These are phyloP conservation scores for Medicago truncatula DNA, from an alignment of 306 rosid genomes.

Conservation along the genomic window MtrunA17r5.0-ANR NC_053044.1:40338001-40338500, in stretches of 20 bases:
- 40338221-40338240: constrained; percentile 72
- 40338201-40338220: constrained; percentile 40
- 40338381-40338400: too few species aligned
- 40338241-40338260: constrained; percentile 82
- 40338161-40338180: constrained; percentile 25
- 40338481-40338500: too few species aligned
- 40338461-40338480: too few species aligned
- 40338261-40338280: constrained; percentile 78
- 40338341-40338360: constrained; percentile 23
- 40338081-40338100: constrained; percentile 71
- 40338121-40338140: constrained; percentile 80
- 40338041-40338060: constrained; percentile 85
- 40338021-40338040: constrained; percentile 90
- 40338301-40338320: constrained; percentile 62
- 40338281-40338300: constrained; percentile 61
- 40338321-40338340: constrained; percentile 28
- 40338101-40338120: constrained; percentile 75
- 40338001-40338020: constrained; percentile 45
- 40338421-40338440: too few species aligned
- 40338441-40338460: too few species aligned
- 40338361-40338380: constrained; percentile 28
- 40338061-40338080: constrained; percentile 84
- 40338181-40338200: constrained; percentile 24
- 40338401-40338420: too few species aligned
- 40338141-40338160: constrained; percentile 69